These are phyloP conservation scores for Flagelloscypha sp. DNA, from an alignment of 768 basidiomycete species.

Conservation along the genomic window DNA sequence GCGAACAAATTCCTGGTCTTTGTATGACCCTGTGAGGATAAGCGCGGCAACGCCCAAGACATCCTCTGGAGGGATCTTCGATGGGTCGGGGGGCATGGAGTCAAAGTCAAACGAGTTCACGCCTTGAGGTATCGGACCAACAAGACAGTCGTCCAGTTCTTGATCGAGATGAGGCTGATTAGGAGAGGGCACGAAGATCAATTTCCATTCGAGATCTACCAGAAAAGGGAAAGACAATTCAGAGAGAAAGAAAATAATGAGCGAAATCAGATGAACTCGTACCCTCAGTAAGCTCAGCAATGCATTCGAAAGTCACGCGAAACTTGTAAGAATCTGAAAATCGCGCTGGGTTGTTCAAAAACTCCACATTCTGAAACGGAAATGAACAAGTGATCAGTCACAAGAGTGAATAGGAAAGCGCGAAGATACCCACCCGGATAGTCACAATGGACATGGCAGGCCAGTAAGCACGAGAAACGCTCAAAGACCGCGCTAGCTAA, in stretches of 20 bases:
- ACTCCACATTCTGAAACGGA: constrained; percentile 68
- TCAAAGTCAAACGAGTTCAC: constrained; percentile 97
- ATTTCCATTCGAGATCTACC: constrained; percentile 93
- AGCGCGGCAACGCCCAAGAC: constrained; percentile 95
- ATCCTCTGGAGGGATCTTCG: constrained; percentile 80
- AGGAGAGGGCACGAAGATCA: constrained; percentile 94
- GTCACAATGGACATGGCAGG: constrained; percentile 57
- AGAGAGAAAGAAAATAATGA: neutral
- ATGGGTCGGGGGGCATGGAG: constrained; percentile 74
- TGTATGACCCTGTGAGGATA: constrained; percentile 93
- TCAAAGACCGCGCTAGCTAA: no score
- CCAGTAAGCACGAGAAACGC: neutral
- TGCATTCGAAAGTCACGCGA: constrained; percentile 95
- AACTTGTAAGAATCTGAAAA: constrained; percentile 90
- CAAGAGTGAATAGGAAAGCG: neutral
- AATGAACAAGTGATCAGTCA: constrained; percentile 6
- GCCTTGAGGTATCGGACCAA: constrained; percentile 94
- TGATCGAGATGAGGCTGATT: constrained; percentile 90
- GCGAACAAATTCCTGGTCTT: constrained; percentile 97
- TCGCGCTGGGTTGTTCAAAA: constrained; percentile 87
- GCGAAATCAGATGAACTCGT: constrained; percentile 9
- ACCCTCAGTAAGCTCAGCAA: constrained; percentile 87
- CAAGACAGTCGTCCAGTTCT: constrained; percentile 95
- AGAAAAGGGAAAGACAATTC: neutral
- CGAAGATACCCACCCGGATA: constrained; percentile 42